Evolutionary conservation across 305 asterid genomes (phyloP).

Genomic region (Solanum hybrid): DNA sequence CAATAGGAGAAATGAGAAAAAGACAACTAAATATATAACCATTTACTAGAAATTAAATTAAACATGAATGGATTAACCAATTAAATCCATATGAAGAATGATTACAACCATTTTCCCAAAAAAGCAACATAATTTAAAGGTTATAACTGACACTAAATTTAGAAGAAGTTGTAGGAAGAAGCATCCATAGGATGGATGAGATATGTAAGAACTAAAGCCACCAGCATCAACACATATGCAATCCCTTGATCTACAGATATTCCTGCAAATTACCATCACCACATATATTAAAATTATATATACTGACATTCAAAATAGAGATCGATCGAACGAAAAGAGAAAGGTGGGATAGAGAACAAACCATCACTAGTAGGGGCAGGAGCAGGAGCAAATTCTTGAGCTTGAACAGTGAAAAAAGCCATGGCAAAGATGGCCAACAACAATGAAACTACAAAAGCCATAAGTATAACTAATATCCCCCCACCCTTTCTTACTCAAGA

Average conservation of each 20-base stretch:
- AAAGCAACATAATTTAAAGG: not conserved
- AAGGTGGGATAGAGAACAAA: conserved; percentile 4
- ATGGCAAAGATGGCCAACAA: conserved; percentile 15
- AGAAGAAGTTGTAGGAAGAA: conserved; percentile 12
- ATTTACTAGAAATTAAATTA: not conserved
- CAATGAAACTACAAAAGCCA: conserved; percentile 4
- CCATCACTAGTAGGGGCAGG: conserved; percentile 46
- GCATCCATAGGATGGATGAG: conserved; percentile 28
- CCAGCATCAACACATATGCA: conserved; percentile 33
- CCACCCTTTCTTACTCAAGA: not conserved
- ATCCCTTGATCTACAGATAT: conserved; percentile 39
- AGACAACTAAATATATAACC: not conserved
- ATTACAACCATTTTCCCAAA: not conserved
- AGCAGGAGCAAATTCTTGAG: conserved; percentile 31
- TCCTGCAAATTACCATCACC: conserved; percentile 12
- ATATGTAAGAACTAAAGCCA: conserved; percentile 33
- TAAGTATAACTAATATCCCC: not conserved
- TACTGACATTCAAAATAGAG: not conserved
- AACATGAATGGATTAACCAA: not conserved
- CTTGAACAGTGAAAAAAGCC: conserved; percentile 16
- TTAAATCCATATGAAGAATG: not conserved
- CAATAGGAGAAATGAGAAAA: not conserved
- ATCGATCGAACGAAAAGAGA: not conserved
- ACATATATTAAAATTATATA: not conserved
- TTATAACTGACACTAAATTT: not conserved